Percentiles rank a stretch among this genome's conserved stretches.
phyloP scores from a whole-genome alignment of 306 rosid species.

The Prunus armeniaca region DNA sequence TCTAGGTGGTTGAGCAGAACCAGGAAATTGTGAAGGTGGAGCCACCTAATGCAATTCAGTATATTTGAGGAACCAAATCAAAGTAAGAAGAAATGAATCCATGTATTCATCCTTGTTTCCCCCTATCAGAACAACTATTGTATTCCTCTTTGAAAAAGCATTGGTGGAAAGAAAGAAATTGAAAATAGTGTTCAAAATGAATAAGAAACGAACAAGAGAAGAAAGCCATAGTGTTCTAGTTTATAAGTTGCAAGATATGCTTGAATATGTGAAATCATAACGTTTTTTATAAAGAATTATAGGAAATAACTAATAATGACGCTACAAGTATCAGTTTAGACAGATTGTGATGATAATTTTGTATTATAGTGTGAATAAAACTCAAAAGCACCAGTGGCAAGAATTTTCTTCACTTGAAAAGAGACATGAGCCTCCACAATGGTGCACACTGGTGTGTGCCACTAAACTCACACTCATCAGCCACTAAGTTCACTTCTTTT shows the following conservation, averaged over 20 bases:
- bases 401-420: not conserved
- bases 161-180: not conserved
- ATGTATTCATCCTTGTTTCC: not conserved
- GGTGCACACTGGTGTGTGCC: not conserved
- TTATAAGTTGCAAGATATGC: not conserved
- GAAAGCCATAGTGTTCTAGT: not conserved
- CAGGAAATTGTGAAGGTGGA: constrained; percentile 65
- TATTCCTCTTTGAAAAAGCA: not conserved
- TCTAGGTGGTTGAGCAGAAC: constrained; percentile 65
- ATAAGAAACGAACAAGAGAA: not conserved
- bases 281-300: not conserved
- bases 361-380: not conserved
- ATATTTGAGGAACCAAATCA: constrained; percentile 22
- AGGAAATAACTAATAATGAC: not conserved
- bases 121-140: not conserved
- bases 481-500: not conserved
- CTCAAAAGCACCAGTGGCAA: not conserved
- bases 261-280: not conserved
- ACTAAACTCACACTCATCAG: not conserved
- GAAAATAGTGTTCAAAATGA: no score
- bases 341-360: not conserved
- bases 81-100: constrained; percentile 21
- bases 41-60: constrained; percentile 42
- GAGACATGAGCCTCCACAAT: not conserved
- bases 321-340: not conserved